Evolutionary conservation across 768 basidiomycete genomes (phyloP), one percentile per base, ranked within the genome.

Genomic region (Panellus pusillus): DNA sequence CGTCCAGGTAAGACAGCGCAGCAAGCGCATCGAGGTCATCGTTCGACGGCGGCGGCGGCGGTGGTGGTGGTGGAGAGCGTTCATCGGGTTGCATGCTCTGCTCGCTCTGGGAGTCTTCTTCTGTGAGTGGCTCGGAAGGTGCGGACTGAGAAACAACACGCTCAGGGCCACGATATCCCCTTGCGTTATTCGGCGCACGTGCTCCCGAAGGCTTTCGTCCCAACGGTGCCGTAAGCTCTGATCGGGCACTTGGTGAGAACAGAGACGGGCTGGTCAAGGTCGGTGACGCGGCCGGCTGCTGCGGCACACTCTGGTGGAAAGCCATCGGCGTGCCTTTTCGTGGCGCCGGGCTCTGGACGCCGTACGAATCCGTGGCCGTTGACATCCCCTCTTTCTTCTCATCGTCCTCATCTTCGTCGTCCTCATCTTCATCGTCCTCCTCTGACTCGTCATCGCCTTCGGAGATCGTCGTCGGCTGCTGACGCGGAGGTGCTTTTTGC

Each of bases 121-220:
- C 69, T 28, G 68, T 60, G 60, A 71, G 66, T 55, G 64, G 68
- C 53, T 71, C 65, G 47, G 71, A 72, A 47, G 50, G 47, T 4
- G 39, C 39, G 52, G 76, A 71, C 32, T 35, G 32, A 68, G 73
- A 68, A 64, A 71, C 66, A 41, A 71, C 71, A 56, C 72, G 58
- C 15, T 60, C 58, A 60, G 47, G 70, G 63, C 70, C 68, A 68
- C 70, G 75, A 70, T 68, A 76, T 67, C 73, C 66, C 62, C 47
- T 65, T 70, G 61, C 62, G 54, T 72, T 52, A 61, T 70, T 71
- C 52, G 75, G 81, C 44, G 86, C 89, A 84, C 89, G 89, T 84
- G 89, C 89, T 44, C 89, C 89, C 29, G 87, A 86, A 18, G 89
- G 89, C 64, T 87, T 89, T 70, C 87, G 84, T 70, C 85, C 84